Evolutionary conservation across 192 early-diverging fungal species (phyloP).

Genomic region (Podila clonocystis): DNA sequence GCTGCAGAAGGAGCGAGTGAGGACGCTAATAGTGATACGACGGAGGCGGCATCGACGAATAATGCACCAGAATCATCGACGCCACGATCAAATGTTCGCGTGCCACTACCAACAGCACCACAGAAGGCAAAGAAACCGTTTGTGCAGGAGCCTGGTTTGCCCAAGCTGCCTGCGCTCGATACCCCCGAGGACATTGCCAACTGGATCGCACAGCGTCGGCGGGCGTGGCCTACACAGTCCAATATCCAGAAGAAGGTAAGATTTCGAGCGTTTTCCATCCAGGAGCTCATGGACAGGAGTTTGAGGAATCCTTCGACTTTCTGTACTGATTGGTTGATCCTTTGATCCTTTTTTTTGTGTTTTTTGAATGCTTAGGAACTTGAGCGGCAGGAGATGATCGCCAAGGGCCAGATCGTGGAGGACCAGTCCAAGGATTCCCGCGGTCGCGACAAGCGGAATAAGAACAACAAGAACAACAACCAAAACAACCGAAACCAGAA

Average conservation of each 20-base stretch:
- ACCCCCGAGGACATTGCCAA: slow-evolving; percentile 49
- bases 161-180: slow-evolving; percentile 8
- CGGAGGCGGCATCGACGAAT: not conserved
- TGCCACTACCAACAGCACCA: not conserved
- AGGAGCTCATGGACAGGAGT: not conserved
- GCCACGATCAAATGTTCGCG: not conserved
- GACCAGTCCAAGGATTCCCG: not conserved
- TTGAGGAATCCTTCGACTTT: not conserved
- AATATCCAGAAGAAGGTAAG: slow-evolving; percentile 47
- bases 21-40: not conserved
- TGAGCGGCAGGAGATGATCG: slow-evolving; percentile 47
- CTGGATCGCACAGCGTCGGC: slow-evolving; percentile 45
- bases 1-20: not conserved
- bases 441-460: slow-evolving; percentile 8
- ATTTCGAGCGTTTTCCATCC: not conserved
- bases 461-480: slow-evolving; percentile 14
- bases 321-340: not conserved
- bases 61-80: not conserved
- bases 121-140: not conserved
- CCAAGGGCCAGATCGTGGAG: slow-evolving; percentile 45
- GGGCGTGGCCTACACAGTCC: slow-evolving; percentile 39
- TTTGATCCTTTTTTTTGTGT: not conserved
- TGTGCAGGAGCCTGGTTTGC: not conserved
- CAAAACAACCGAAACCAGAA: not conserved
- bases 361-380: slow-evolving; percentile 17